A percentile compares a stretch with the other conserved stretches of the same genome.
Conservation (phyloP, 75 land plant species). For the Adiantum capillusveneris region DNA sequence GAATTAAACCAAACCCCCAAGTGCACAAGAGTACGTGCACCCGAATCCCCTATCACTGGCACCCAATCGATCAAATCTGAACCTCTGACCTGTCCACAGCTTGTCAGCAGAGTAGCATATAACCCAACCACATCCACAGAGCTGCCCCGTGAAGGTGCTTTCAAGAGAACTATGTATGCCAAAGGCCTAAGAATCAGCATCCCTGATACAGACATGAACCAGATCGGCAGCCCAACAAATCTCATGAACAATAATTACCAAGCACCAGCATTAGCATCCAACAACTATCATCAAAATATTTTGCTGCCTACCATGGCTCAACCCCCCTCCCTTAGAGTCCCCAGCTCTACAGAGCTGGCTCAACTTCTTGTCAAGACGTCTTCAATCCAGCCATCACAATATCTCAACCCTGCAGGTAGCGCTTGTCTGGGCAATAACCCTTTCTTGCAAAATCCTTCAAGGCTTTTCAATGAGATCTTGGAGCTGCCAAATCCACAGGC, state of each 20-base stretch:
- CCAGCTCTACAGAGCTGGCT: conserved; percentile 21
- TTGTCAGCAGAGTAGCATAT: no score
- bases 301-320: neutral
- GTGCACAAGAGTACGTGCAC: neutral
- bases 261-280: no score
- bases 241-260: no score
- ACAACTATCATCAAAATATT: no score
- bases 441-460: no score
- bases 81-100: no score
- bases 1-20: neutral
- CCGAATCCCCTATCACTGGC: neutral
- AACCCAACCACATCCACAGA: neutral
- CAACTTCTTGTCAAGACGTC: conserved; percentile 15
- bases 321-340: neutral
- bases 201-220: conserved; percentile 7
- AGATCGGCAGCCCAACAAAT: neutral
- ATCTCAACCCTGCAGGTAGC: neutral
- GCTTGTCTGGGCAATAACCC: no score
- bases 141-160: neutral
- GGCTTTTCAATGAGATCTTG: no score
- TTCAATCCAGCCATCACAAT: neutral
- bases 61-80: no score
- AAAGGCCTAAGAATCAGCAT: conserved; percentile 8
- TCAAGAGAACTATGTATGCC: neutral
- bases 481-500: no score